phyloP scores from a whole-genome alignment of 2,329 filamentous ascomycete genomes.

The Penicillium sp. region DNA sequence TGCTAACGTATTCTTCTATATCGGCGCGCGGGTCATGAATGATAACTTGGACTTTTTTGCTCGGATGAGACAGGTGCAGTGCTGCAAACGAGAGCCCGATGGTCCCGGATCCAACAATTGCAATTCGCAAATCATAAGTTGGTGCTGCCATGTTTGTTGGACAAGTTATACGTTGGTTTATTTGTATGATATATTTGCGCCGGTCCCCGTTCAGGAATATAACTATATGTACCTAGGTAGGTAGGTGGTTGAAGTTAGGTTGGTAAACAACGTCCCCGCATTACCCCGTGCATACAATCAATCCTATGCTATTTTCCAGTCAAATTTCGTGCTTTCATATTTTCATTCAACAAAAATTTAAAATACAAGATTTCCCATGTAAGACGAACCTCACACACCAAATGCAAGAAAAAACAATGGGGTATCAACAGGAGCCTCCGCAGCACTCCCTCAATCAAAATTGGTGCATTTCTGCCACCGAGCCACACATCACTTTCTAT shows the following conservation, averaged over 20 bases:
- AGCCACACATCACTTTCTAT: not conserved
- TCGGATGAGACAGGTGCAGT: constrained; percentile 21
- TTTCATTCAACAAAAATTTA: constrained; percentile 9
- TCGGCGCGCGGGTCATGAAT: constrained; percentile 51
- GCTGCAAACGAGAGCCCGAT: constrained; percentile 57
- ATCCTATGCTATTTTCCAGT: not conserved
- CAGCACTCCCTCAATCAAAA: constrained; percentile 10
- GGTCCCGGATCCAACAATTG: constrained; percentile 40
- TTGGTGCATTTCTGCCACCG: constrained; percentile 1
- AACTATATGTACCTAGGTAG: not conserved
- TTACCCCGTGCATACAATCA: not conserved
- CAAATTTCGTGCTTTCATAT: not conserved
- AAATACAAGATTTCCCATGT: constrained; percentile 16
- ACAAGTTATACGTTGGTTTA: not conserved
- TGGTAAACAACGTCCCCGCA: not conserved
- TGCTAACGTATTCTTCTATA: constrained; percentile 42
- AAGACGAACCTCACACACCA: constrained; percentile 13
- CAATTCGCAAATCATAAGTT: constrained; percentile 20
- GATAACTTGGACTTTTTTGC: constrained; percentile 15
- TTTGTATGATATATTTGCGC: not conserved
- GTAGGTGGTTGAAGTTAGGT: not conserved
- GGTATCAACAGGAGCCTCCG: constrained; percentile 14
- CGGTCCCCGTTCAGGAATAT: too few relatives aligned
- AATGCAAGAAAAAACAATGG: constrained; percentile 15
- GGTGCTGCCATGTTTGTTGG: not conserved